A percentile compares a stretch with the other conserved stretches of the same genome.
Conservation (phyloP, 2,329 filamentous ascomycete species). For the Neonectria hederae region DNA sequence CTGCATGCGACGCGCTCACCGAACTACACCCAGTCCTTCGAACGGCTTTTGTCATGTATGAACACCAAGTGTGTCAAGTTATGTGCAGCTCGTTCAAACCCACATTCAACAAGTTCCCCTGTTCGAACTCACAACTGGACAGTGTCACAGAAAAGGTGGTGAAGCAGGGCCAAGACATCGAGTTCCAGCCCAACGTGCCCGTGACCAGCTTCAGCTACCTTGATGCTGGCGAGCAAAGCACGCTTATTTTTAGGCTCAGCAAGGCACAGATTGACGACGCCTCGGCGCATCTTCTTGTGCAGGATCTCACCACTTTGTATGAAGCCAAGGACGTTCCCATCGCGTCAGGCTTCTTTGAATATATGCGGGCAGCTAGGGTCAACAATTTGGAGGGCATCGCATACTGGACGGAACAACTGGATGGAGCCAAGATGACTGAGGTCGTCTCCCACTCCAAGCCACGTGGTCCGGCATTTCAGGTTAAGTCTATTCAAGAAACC, state of each 20-base stretch:
- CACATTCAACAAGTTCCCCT: constrained; percentile 56
- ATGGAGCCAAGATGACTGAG: constrained; percentile 58
- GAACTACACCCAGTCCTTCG: constrained; percentile 62
- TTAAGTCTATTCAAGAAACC: constrained; percentile 52
- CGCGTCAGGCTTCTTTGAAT: constrained; percentile 59
- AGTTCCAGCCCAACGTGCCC: constrained; percentile 54
- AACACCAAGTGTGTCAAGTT: constrained; percentile 59
- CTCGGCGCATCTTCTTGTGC: constrained; percentile 56
- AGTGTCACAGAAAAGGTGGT: constrained; percentile 53
- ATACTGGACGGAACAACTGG: constrained; percentile 58
- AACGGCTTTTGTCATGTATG: constrained; percentile 61
- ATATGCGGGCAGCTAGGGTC: constrained; percentile 53
- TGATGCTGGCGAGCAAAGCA: constrained; percentile 58
- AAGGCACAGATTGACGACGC: constrained; percentile 60
- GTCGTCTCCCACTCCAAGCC: constrained; percentile 55
- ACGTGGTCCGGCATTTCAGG: constrained; percentile 49
- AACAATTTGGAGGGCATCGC: constrained; percentile 51
- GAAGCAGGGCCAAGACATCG: constrained; percentile 52
- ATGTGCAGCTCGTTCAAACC: constrained; percentile 54
- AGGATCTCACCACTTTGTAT: constrained; percentile 60
- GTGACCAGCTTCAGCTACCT: constrained; percentile 62
- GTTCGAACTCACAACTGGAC: constrained; percentile 52
- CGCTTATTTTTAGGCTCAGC: constrained; percentile 58
- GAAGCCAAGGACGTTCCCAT: constrained; percentile 47
- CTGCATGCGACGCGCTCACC: constrained; percentile 56